These are phyloP conservation scores for Diaporthe humulicola DNA, from an alignment of 2,329 filamentous ascomycete genomes.

Conservation along the genomic window DNA sequence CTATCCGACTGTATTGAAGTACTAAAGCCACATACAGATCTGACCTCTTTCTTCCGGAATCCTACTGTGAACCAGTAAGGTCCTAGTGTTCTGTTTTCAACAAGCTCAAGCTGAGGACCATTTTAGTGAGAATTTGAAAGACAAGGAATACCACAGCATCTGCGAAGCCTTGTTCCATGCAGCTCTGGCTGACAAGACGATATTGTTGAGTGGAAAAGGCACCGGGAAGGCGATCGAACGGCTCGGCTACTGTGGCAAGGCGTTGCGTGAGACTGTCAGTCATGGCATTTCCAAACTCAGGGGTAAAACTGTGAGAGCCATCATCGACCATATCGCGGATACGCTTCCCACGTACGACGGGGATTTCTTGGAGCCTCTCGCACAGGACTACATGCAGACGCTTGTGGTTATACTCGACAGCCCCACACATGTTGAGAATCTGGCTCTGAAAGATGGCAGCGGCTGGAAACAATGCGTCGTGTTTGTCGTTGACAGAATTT, in stretches of 20 bases:
- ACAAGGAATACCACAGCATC: constrained; percentile 85
- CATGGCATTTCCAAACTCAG: constrained; percentile 77
- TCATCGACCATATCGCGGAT: constrained; percentile 87
- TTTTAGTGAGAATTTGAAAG: constrained; percentile 66
- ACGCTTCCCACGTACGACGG: constrained; percentile 74
- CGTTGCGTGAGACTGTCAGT: constrained; percentile 79
- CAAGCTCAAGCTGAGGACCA: neutral
- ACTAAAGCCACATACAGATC: constrained; percentile 26
- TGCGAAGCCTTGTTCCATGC: constrained; percentile 85
- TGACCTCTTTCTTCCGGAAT: constrained; percentile 35
- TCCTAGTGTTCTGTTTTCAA: no score
- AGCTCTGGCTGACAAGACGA: constrained; percentile 75
- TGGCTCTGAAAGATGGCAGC: constrained; percentile 65
- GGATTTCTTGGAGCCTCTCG: constrained; percentile 76
- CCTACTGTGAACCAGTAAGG: constrained; percentile 34
- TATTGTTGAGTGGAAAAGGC: constrained; percentile 68
- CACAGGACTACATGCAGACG: constrained; percentile 83
- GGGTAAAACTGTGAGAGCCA: constrained; percentile 80
- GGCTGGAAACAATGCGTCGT: constrained; percentile 78
- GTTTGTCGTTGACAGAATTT: constrained; percentile 78
- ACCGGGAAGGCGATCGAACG: constrained; percentile 63
- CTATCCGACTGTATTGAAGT: neutral
- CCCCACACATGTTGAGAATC: constrained; percentile 83
- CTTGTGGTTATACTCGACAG: constrained; percentile 78
- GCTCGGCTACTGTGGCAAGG: constrained; percentile 77